These are phyloP conservation scores for Beta lomatogona DNA, from an alignment of 179 eudicot genomes.

Conservation along the genomic window DNA sequence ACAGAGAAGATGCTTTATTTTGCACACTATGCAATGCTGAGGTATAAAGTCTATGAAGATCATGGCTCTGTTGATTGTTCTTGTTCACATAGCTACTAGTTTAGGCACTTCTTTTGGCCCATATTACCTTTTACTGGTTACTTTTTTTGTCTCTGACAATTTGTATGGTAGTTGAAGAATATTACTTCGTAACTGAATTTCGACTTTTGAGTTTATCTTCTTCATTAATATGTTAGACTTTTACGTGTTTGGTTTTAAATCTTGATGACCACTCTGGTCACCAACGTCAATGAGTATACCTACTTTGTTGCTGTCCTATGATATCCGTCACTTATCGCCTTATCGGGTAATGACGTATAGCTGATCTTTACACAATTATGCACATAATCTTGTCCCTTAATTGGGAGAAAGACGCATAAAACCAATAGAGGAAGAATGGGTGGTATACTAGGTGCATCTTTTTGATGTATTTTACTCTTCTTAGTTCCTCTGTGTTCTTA, in stretches of 20 bases:
- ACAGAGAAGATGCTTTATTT: constrained; percentile 78
- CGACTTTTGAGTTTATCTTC: too few relatives aligned
- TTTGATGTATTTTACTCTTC: not conserved
- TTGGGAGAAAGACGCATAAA: too few relatives aligned
- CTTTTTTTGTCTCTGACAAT: not conserved
- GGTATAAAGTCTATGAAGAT: constrained; percentile 42
- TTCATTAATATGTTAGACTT: too few relatives aligned
- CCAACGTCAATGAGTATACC: too few relatives aligned
- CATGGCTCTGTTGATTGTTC: not conserved
- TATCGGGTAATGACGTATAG: too few relatives aligned
- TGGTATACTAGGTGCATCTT: not conserved
- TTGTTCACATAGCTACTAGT: not conserved
- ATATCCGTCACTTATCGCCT: too few relatives aligned
- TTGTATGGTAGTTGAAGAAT: not conserved
- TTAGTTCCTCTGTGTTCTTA: not conserved
- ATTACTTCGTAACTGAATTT: too few relatives aligned
- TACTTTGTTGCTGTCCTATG: too few relatives aligned
- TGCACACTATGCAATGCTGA: constrained; percentile 94
- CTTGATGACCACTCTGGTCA: too few relatives aligned
- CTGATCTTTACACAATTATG: too few relatives aligned
- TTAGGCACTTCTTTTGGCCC: not conserved
- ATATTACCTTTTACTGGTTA: not conserved
- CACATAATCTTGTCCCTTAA: too few relatives aligned
- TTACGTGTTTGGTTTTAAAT: too few relatives aligned
- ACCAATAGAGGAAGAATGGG: not conserved